Evolutionary conservation across 371 early-diverging fungal genomes (phyloP).

Genomic region (Saksenaea vasiformis): DNA sequence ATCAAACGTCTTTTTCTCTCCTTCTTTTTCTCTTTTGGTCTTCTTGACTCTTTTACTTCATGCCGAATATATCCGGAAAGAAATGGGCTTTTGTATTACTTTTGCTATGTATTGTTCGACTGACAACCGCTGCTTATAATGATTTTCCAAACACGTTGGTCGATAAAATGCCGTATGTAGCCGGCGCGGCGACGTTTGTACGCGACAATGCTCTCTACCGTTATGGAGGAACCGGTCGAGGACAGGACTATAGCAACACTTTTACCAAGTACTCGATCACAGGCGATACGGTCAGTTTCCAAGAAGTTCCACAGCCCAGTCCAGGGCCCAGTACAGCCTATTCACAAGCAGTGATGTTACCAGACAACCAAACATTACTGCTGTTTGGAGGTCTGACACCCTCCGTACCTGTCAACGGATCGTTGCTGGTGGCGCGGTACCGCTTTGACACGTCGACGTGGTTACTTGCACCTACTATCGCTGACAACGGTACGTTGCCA

Average conservation of each 20-base stretch:
- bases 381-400: conserved; percentile 5
- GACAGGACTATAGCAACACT: neutral
- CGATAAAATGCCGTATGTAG: neutral
- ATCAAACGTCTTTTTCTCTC: neutral
- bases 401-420: neutral
- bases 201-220: conserved; percentile 9
- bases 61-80: neutral
- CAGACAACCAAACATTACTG: conserved; percentile 12
- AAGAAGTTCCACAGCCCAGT: neutral
- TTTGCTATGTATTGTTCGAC: neutral
- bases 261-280: neutral
- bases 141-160: neutral
- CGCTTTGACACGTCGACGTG: conserved; percentile 12
- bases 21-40: neutral
- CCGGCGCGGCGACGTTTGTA: conserved; percentile 4
- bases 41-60: neutral
- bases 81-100: neutral
- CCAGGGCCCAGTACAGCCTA: neutral
- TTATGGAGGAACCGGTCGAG: conserved; percentile 6
- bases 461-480: neutral
- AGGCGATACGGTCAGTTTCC: neutral
- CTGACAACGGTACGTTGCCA: conserved; percentile 9
- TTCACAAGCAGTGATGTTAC: conserved; percentile 6
- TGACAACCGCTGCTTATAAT: neutral
- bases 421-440: neutral